Evolutionary conservation across 257 asterid genomes (phyloP).

Genomic region (Ilex asprella): DNA sequence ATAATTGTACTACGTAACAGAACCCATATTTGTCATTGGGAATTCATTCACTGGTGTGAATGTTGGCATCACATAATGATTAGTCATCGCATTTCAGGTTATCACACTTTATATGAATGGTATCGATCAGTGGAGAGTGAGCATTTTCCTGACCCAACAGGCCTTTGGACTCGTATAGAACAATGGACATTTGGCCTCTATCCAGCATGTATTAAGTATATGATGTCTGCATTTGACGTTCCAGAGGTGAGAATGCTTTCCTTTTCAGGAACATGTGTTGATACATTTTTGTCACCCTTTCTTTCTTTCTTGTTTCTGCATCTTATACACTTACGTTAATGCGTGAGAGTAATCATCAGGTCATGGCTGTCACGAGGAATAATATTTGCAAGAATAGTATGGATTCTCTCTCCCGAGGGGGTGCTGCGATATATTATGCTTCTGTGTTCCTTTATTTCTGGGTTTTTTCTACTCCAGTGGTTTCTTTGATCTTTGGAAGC

Average conservation of each 20-base stretch:
- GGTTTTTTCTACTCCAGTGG: conserved; percentile 97
- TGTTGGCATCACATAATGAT: conserved; percentile 6
- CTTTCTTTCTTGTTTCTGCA: background rate
- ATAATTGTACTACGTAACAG: background rate
- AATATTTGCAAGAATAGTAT: conserved; percentile 85
- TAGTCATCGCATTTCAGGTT: conserved; percentile 43
- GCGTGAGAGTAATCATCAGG: conserved; percentile 32
- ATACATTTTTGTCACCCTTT: no score
- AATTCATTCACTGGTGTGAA: background rate
- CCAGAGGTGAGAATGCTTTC: conserved; percentile 58
- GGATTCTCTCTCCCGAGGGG: conserved; percentile 77
- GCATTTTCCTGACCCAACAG: conserved; percentile 98
- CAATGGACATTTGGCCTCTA: conserved; percentile 97
- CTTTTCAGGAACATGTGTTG: background rate
- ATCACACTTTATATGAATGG: conserved; percentile 93
- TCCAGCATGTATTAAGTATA: conserved; percentile 95
- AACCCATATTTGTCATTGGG: background rate
- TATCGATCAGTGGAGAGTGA: conserved; percentile 80
- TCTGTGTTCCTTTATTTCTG: conserved; percentile 94
- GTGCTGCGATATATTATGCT: conserved; percentile 80
- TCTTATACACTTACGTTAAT: conserved; percentile 3
- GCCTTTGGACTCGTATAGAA: conserved; percentile 86
- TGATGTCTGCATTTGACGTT: conserved; percentile 94
- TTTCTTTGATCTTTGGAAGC: conserved; percentile 91
- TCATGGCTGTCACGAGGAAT: conserved; percentile 89